phyloP scores from a whole-genome alignment of 2,329 filamentous ascomycete genomes.

The Aspergillus hiratsukae region DNA sequence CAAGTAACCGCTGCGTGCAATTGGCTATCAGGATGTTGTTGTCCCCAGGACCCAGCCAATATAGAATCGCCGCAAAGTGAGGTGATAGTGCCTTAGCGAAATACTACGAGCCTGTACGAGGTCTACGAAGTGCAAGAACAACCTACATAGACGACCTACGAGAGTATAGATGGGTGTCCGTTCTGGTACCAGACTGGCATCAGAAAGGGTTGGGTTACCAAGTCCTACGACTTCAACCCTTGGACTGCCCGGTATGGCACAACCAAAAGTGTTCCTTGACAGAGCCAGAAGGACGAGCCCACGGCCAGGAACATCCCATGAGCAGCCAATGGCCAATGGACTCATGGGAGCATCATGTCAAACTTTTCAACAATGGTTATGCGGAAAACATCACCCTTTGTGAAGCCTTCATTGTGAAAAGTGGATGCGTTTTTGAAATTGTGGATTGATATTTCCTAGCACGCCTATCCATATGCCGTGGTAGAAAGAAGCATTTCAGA shows the following conservation, averaged over 20 bases:
- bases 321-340: not conserved
- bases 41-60: not conserved
- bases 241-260: not conserved
- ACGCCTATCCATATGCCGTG: slow-evolving; percentile 38
- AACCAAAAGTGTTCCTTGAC: not conserved
- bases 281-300: not conserved
- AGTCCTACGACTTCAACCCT: slow-evolving; percentile 1
- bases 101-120: not conserved
- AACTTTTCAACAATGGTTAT: slow-evolving; percentile 53
- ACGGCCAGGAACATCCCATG: not conserved
- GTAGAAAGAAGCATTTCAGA: slow-evolving; percentile 29
- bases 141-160: not conserved
- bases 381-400: slow-evolving; percentile 52
- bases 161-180: not conserved
- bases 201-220: slow-evolving; percentile 18
- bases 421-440: slow-evolving; percentile 37
- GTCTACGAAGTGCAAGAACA: not conserved
- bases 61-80: not conserved
- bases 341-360: slow-evolving; percentile 17
- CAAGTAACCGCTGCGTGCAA: too few species aligned
- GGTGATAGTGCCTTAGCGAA: not conserved
- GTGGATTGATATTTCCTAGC: slow-evolving; percentile 38
- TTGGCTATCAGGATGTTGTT: not conserved
- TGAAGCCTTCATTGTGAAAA: slow-evolving; percentile 56
- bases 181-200: slow-evolving; percentile 19